Evolutionary conservation across 495 filamentous ascomycete species (phyloP).

Genomic region (Elaphomyces granulatus): DNA sequence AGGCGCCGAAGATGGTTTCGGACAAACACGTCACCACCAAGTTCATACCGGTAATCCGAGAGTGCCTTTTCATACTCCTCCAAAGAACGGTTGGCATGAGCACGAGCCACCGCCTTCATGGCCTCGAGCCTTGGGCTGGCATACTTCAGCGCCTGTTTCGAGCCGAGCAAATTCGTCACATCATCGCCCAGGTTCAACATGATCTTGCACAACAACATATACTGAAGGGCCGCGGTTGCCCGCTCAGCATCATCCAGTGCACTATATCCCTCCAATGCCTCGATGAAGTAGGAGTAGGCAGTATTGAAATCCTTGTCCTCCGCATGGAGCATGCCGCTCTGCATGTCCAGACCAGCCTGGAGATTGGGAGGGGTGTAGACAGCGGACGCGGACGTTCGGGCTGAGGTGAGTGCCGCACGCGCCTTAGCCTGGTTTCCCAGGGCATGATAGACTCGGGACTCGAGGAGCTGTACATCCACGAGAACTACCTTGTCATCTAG

Average conservation of each 20-base stretch:
- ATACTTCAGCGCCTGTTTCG: slow-evolving; percentile 92
- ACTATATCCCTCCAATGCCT: slow-evolving; percentile 93
- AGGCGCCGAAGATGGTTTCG: slow-evolving; percentile 84
- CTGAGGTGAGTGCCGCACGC: slow-evolving; percentile 84
- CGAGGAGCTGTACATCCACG: slow-evolving; percentile 96
- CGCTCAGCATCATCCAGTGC: slow-evolving; percentile 73
- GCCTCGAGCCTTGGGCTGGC: slow-evolving; percentile 88
- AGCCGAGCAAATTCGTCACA: slow-evolving; percentile 79
- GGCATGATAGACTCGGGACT: slow-evolving; percentile 94
- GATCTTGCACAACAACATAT: slow-evolving; percentile 99
- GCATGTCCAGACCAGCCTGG: slow-evolving; percentile 96
- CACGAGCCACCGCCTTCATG: slow-evolving; percentile 95
- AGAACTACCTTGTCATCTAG: slow-evolving; percentile 96
- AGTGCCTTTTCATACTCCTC: slow-evolving; percentile 95
- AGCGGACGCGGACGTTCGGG: slow-evolving; percentile 84
- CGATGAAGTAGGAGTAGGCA: slow-evolving; percentile 96
- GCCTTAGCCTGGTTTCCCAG: slow-evolving; percentile 94
- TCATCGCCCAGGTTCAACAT: slow-evolving; percentile 97
- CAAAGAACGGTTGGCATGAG: slow-evolving; percentile 83
- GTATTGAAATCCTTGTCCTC: slow-evolving; percentile 99
- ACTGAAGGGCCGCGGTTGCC: slow-evolving; percentile 86
- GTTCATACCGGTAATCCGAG: slow-evolving; percentile 73
- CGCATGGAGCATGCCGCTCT: slow-evolving; percentile 94
- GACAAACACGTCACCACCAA: slow-evolving; percentile 87
- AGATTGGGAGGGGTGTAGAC: slow-evolving; percentile 94